Base-by-base conservation (phyloP, 2,329 filamentous ascomycete genomes). In the Claviceps cyperi region DNA sequence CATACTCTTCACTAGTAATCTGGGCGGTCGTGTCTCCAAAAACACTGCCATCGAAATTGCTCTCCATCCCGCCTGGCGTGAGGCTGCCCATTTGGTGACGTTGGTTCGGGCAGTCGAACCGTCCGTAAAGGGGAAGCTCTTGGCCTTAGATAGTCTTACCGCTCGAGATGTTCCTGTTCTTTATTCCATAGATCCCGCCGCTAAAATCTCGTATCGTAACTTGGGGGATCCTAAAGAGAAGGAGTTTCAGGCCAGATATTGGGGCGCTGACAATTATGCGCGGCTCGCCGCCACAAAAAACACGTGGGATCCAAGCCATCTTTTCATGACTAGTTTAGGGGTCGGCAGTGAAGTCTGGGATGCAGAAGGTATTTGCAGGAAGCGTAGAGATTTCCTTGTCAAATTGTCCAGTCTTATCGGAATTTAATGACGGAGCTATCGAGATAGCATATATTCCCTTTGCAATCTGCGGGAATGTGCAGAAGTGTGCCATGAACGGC, bases 51-150 rank as follows among this genome's bases (percentile, higher is more conserved):
- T 44, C 15, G 32, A 49, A 13, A 44, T 36, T 17, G 17, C 47
- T 28, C 47, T 49, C 6, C 47, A 49, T 22, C 40, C 47, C 8
- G 38, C 47, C 14, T 49, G 47, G 47, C 39, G 47, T 21, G n/a
- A n/a, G 14, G 39, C 47, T n/a, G 47, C 39, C 32, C 47, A 49
- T 4, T 38, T 49, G 11, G 8, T 49, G 28, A 49, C 28, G 6
- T 24, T 49, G 39, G 39, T 49, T 6, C 24, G 47, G 4, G 47
- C 19, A 15, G 32, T 49, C 13, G 28, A 36, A 7, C 47, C 47
- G 2, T 44, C 47, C 14, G 28, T 37, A 7, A 7, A 44, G 47
- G 47, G 40, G 5, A 47, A 47, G 36, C 15, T 40, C 7, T 39
- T 15, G 7, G 36, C 36, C 13, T n/a, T 39, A 2, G 15, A 47